Conservation (phyloP, 192 early-diverging fungal species). For the Paraglomus occultum region DNA sequence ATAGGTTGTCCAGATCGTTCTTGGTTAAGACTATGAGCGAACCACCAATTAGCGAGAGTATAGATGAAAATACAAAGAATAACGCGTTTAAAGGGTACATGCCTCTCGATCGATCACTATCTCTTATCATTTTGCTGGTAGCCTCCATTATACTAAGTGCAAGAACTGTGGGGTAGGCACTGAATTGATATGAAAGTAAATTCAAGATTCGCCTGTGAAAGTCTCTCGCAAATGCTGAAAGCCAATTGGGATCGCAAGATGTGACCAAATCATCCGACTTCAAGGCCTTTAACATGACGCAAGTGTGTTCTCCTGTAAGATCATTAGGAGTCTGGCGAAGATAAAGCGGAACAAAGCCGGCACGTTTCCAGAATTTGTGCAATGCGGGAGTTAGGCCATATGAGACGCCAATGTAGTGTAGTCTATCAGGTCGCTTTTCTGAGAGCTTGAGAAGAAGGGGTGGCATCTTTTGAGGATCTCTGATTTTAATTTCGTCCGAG, state of each 20-base stretch:
- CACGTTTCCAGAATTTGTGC: slow-evolving; percentile 96
- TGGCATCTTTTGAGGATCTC: slow-evolving; percentile 90
- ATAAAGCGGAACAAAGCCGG: slow-evolving; percentile 90
- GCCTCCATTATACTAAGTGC: slow-evolving; percentile 85
- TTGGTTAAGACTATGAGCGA: slow-evolving; percentile 30
- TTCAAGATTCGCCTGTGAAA: slow-evolving; percentile 89
- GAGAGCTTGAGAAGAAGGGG: slow-evolving; percentile 83
- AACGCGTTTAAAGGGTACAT: not conserved
- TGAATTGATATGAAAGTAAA: slow-evolving; percentile 86
- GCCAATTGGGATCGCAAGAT: slow-evolving; percentile 68
- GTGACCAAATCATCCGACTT: slow-evolving; percentile 43
- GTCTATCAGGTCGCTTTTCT: slow-evolving; percentile 72
- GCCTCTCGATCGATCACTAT: slow-evolving; percentile 2
- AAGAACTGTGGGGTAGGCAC: slow-evolving; percentile 73
- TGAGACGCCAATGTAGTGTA: slow-evolving; percentile 97
- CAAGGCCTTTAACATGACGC: slow-evolving; percentile 91
- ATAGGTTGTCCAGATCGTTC: slow-evolving; percentile 39
- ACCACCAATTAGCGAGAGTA: not conserved
- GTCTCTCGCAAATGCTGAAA: slow-evolving; percentile 85
- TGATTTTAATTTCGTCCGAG: slow-evolving; percentile 77
- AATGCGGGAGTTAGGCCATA: slow-evolving; percentile 86
- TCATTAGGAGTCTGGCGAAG: slow-evolving; percentile 96
- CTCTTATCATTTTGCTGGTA: slow-evolving; percentile 53
- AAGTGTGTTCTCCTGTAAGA: slow-evolving; percentile 96
- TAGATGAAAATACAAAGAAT: not conserved